Evolutionary conservation across 2,329 filamentous ascomycete genomes (phyloP), one percentile per base, ranked within the genome.

Genomic region (Botrytis fragariae): DNA sequence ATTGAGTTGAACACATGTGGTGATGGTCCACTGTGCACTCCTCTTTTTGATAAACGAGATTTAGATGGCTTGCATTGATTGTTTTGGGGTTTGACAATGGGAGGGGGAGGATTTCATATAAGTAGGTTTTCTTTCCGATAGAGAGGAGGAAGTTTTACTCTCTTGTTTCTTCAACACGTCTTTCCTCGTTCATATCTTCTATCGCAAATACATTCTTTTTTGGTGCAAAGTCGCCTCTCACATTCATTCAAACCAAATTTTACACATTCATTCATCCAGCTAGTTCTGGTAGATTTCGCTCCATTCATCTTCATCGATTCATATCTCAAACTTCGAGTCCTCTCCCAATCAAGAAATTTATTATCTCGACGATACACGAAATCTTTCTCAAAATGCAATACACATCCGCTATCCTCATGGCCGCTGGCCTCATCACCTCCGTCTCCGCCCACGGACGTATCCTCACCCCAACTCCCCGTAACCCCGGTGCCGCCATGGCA

Each of bases 361-460:
- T 44, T 29, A 68, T 45, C 51, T 68, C 39, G n/a, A 68, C 48
- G 45, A 68, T 61, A 35, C 39, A 51, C 6, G 5, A 18, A 44
- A 44, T 7, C 63, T 42, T 45, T 16, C 10, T 72, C 71, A 72
- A 69, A 61, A 79, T 79, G 78, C 76, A 79, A 73, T 78, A 78
- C 75, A 72, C 77, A 62, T 73, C 75, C 35, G 62, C 76, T 16
- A 74, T 78, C 70, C 75, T 78, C 59, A 72, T 76, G 51, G 74
- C 76, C 48, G 74, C 74, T 16, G 69, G 74, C 70, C 71, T 78
- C 29, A 83, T 83, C 69, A 82, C 83, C 75, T 77, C 84, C 72
- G 84, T 83, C 69, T 82, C 84, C 42, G 85, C 83, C 64, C 86
- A 88, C 74, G 86, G 86, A 51, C 85, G 84, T 74, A 83, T 88